Conservation (phyloP, 192 early-diverging fungal genomes). For the Coemansia aciculifera region DNA sequence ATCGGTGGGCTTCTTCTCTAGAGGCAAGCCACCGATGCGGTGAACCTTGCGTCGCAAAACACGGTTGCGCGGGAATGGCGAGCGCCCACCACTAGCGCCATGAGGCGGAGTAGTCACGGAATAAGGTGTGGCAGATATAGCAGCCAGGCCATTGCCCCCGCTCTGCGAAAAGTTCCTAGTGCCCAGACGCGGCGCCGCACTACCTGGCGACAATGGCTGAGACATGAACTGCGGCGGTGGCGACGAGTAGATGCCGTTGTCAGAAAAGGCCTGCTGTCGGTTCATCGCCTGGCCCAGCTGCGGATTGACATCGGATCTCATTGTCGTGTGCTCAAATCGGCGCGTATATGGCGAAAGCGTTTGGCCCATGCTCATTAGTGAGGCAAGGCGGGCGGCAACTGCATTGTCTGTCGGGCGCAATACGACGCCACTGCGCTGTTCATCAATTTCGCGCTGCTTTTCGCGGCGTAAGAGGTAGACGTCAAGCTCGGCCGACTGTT, state of each 20-base stretch:
- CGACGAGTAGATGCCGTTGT: conserved; percentile 12
- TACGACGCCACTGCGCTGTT: conserved; percentile 54
- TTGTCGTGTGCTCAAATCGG: conserved; percentile 76
- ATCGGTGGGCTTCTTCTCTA: conserved; percentile 2
- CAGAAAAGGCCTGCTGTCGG: conserved; percentile 13
- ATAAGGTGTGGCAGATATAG: conserved; percentile 20
- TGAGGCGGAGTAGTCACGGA: conserved; percentile 34
- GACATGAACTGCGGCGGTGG: conserved; percentile 6
- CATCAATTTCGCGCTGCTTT: conserved; percentile 17
- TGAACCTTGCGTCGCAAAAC: conserved; percentile 48
- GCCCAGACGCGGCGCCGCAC: conserved; percentile 5
- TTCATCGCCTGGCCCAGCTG: conserved; percentile 17
- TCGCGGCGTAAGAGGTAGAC: conserved; percentile 16
- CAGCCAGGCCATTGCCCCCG: background rate
- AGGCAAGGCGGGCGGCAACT: conserved; percentile 84
- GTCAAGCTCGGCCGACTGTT: conserved; percentile 36
- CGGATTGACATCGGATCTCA: conserved; percentile 59
- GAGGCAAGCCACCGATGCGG: conserved; percentile 27
- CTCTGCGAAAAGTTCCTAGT: conserved; percentile 17
- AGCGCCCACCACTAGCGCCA: conserved; percentile 29
- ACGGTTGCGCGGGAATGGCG: conserved; percentile 50
- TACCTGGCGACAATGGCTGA: conserved; percentile 26
- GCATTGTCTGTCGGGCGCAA: conserved; percentile 75
- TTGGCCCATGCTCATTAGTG: conserved; percentile 79
- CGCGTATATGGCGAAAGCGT: conserved; percentile 87